phyloP scores from a whole-genome alignment of 2,329 filamentous ascomycete genomes.

The Ophiocordyceps unilateralis region DNA sequence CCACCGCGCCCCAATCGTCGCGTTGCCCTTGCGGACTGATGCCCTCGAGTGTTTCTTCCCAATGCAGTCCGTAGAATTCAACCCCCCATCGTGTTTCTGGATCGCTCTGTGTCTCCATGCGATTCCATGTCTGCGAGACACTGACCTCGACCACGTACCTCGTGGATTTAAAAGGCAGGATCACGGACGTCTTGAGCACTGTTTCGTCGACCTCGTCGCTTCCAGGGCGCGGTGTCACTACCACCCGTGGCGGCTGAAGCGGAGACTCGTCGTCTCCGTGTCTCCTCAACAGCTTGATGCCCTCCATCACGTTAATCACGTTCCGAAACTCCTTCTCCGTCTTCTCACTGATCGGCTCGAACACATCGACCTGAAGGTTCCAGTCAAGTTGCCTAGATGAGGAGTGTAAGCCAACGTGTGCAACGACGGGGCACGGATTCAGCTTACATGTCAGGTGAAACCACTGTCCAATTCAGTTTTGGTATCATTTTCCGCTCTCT shows the following conservation, averaged over 20 bases:
- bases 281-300: slow-evolving; percentile 5
- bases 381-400: slow-evolving; percentile 15
- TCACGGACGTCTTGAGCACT: slow-evolving; percentile 10
- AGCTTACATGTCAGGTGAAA: slow-evolving; percentile 18
- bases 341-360: slow-evolving; percentile 5
- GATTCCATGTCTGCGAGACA: slow-evolving; percentile 12
- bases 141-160: slow-evolving; percentile 16
- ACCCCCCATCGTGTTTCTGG: slow-evolving; percentile 13
- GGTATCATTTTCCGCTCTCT: slow-evolving; percentile 7
- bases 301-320: slow-evolving; percentile 7
- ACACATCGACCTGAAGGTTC: slow-evolving; percentile 14
- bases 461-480: slow-evolving; percentile 15
- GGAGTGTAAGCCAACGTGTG: neutral
- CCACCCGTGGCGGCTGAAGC: neutral
- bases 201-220: slow-evolving; percentile 5
- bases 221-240: neutral
- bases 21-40: slow-evolving; percentile 7
- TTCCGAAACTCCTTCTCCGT: slow-evolving; percentile 1
- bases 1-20: slow-evolving; percentile 14
- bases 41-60: slow-evolving; percentile 19
- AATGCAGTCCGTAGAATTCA: slow-evolving; percentile 16
- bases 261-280: neutral
- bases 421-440: slow-evolving; percentile 1
- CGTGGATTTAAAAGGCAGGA: slow-evolving; percentile 13
- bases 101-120: slow-evolving; percentile 2